Conservation (phyloP, 1,284 basidiomycete species). For the Ceratobasidium papillatum region DNA sequence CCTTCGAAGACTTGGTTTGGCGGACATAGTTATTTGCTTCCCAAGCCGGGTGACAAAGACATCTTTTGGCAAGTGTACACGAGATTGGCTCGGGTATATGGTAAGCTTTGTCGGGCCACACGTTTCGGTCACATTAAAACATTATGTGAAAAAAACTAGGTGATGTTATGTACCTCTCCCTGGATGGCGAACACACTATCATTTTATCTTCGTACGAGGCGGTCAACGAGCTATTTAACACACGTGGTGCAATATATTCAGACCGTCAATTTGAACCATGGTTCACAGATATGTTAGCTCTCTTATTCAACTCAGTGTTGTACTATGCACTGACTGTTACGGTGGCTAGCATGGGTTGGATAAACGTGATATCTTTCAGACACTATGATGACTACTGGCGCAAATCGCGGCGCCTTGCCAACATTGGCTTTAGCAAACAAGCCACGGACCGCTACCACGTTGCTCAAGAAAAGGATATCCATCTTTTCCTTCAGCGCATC, state of each 20-base stretch:
- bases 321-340: neutral
- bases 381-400: constrained; percentile 17
- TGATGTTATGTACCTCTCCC: constrained; percentile 7
- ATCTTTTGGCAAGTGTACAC: constrained; percentile 7
- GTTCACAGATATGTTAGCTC: neutral
- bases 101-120: neutral
- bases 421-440: constrained; percentile 19
- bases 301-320: neutral
- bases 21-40: constrained; percentile 1
- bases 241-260: constrained; percentile 2
- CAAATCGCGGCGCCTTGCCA: neutral
- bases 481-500: neutral
- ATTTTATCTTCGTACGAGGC: constrained; percentile 13
- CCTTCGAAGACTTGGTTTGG: constrained; percentile 6
- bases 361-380: neutral
- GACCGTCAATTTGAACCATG: constrained; percentile 8
- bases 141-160: neutral
- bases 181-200: constrained; percentile 14
- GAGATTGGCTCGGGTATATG: neutral
- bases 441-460: neutral
- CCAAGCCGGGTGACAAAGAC: neutral
- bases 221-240: constrained; percentile 34
- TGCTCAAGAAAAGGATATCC: constrained; percentile 6
- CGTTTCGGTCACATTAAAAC: neutral
- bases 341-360: constrained; percentile 11